These are phyloP conservation scores for Nymphaea colorata DNA, from an alignment of 164 flowering plant species.

Conservation along the genomic window DNA sequence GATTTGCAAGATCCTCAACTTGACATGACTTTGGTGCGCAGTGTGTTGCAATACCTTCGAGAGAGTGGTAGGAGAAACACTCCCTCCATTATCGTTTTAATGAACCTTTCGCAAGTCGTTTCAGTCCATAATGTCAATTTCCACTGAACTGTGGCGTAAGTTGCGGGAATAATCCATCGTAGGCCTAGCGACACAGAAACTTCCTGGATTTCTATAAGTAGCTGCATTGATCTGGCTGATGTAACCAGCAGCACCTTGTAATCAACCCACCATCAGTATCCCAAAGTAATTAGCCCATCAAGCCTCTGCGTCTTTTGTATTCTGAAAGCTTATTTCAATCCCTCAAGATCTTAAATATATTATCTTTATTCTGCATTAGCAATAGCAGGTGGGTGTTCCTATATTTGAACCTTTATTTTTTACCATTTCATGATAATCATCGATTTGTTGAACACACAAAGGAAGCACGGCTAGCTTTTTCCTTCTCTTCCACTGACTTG, in stretches of 20 bases:
- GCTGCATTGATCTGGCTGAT: not conserved
- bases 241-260: not conserved
- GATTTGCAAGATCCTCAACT: not conserved
- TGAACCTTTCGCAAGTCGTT: not conserved
- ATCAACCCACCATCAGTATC: no score
- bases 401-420: no score
- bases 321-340: no score
- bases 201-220: not conserved
- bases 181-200: no score
- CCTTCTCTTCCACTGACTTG: no score
- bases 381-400: no score
- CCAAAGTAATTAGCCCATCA: not conserved
- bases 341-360: no score
- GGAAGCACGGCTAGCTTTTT: no score
- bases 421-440: no score
- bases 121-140: not conserved
- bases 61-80: not conserved
- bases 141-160: not conserved
- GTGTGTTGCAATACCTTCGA: not conserved
- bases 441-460: no score
- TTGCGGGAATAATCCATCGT: not conserved
- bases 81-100: not conserved
- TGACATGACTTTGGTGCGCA: not conserved
- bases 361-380: no score
- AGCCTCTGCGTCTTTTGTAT: no score